Evolutionary conservation across 768 basidiomycete species (phyloP).

Genomic region (Termitomyces sp.): DNA sequence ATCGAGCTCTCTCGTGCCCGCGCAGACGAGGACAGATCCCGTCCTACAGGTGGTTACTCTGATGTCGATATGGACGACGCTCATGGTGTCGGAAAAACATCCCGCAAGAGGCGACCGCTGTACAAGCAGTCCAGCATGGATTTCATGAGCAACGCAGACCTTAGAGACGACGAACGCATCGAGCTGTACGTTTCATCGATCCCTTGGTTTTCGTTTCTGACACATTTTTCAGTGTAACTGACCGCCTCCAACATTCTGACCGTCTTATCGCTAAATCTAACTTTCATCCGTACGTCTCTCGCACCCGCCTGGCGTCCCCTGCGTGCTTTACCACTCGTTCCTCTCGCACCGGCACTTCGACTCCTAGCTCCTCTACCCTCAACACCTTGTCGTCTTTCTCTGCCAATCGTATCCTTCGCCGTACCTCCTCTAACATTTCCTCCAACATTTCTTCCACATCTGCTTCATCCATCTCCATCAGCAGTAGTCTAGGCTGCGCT

Average conservation of each 20-base stretch:
- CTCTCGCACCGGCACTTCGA: constrained; percentile 46
- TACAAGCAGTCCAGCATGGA: constrained; percentile 88
- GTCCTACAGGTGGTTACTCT: constrained; percentile 39
- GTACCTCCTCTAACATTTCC: constrained; percentile 39
- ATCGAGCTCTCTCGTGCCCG: constrained; percentile 69
- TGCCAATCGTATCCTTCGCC: constrained; percentile 35
- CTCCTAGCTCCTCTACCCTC: constrained; percentile 61
- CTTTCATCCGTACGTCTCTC: constrained; percentile 54
- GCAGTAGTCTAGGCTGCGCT: constrained; percentile 27
- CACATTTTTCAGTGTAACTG: constrained; percentile 44
- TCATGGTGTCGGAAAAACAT: constrained; percentile 20
- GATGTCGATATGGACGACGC: constrained; percentile 34
- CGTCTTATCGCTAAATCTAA: constrained; percentile 40
- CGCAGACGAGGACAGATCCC: constrained; percentile 46
- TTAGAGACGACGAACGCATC: constrained; percentile 49
- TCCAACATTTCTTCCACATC: constrained; percentile 38
- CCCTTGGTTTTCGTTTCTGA: constrained; percentile 9
- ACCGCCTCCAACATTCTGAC: constrained; percentile 61
- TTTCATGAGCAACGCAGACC: constrained; percentile 56
- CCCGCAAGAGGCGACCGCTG: constrained; percentile 43
- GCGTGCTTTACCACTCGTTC: constrained; percentile 30
- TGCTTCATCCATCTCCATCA: constrained; percentile 34
- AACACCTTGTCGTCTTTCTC: constrained; percentile 37
- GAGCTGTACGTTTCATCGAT: constrained; percentile 43
- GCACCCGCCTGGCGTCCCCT: constrained; percentile 36